phyloP scores from a whole-genome alignment of 176 grass and related monocot species.

The Stipa capillata region DNA sequence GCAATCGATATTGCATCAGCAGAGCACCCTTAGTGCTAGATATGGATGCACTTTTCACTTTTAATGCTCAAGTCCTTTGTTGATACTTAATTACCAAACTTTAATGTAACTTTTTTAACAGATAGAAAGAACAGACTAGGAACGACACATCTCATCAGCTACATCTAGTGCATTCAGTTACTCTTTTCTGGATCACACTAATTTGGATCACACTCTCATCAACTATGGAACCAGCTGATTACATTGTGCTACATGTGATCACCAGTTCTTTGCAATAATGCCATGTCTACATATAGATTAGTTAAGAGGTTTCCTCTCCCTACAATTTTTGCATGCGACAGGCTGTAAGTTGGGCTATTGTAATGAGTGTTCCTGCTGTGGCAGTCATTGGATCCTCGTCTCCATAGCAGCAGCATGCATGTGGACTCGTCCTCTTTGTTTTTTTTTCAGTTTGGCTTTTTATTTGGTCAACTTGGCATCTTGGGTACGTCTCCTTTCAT shows the following conservation, averaged over 20 bases:
- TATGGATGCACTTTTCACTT: background rate
- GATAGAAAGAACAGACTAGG: background rate
- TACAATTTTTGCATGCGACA: conserved; percentile 26
- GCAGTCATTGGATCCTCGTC: conserved; percentile 50
- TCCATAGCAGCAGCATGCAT: conserved; percentile 28
- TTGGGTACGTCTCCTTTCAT: background rate
- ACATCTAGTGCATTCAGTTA: background rate
- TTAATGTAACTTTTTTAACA: background rate
- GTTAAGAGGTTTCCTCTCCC: background rate
- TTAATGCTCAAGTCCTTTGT: background rate
- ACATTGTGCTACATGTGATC: background rate
- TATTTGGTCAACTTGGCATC: conserved; percentile 28
- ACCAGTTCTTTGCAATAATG: background rate
- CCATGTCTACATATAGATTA: background rate
- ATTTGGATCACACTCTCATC: conserved; percentile 10
- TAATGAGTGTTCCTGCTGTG: conserved; percentile 31
- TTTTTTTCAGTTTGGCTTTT: background rate
- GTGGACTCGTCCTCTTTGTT: conserved; percentile 17
- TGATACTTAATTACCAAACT: background rate
- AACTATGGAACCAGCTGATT: background rate
- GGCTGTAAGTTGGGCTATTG: conserved; percentile 46
- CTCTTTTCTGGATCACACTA: background rate
- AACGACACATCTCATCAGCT: background rate
- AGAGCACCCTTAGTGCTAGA: background rate
- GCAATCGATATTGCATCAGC: background rate